A percentile compares a stretch with the other conserved stretches of the same genome.
Evolutionary conservation across 306 rosid species (phyloP).

Genomic region (Fagus crenata): DNA sequence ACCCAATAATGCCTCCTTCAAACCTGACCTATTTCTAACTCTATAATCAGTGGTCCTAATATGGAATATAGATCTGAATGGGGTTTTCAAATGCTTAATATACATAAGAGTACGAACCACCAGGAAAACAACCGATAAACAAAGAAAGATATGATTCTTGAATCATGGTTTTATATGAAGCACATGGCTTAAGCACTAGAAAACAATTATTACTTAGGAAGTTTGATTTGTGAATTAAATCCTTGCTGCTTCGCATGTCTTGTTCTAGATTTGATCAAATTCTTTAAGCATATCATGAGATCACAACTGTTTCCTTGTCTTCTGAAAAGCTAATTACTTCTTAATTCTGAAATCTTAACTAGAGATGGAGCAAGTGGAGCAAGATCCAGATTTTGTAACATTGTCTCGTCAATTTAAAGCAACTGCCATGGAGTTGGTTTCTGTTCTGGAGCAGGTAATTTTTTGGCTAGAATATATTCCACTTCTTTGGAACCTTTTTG

Average conservation of each 20-base stretch:
- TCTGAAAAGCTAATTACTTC: conserved; percentile 42
- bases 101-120: not conserved
- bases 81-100: not conserved
- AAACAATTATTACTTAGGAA: not conserved
- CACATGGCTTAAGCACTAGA: not conserved
- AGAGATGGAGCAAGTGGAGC: conserved; percentile 98
- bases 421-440: conserved; percentile 86
- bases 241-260: not conserved
- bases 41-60: not conserved
- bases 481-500: conserved; percentile 12
- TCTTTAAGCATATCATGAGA: conserved; percentile 10
- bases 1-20: not conserved
- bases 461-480: conserved; percentile 13
- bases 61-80: not conserved
- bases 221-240: not conserved
- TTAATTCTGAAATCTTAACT: conserved; percentile 38
- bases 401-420: conserved; percentile 94
- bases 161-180: not conserved
- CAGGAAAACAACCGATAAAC: not conserved
- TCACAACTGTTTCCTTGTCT: conserved; percentile 25
- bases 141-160: not conserved
- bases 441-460: conserved; percentile 95
- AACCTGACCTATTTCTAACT: not conserved
- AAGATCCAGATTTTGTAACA: conserved; percentile 76
- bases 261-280: not conserved